These are phyloP conservation scores for Capsicum rhomboideum DNA, from an alignment of 257 asterid genomes.

Conservation along the genomic window DNA sequence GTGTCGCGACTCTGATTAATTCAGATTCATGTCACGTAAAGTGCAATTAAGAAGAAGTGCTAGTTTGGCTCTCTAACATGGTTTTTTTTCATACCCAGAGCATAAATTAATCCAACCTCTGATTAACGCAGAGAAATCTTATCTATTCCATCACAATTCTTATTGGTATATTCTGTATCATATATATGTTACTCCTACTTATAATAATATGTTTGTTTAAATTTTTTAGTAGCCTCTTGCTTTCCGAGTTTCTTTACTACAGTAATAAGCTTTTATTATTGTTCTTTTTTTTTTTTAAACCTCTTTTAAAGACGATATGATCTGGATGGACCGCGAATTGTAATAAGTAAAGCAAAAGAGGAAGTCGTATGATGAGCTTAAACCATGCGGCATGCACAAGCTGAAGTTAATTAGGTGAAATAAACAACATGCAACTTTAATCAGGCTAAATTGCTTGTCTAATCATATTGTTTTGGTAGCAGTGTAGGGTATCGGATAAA, in stretches of 20 bases:
- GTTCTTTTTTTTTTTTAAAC: too few relatives aligned
- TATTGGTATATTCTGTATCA: background rate
- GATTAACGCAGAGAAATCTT: too few relatives aligned
- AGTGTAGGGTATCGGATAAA: background rate
- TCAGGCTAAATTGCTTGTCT: background rate
- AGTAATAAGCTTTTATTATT: background rate
- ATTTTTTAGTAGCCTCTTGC: background rate
- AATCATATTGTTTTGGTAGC: background rate
- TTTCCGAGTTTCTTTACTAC: background rate
- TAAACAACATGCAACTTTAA: background rate
- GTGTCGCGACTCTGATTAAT: too few relatives aligned
- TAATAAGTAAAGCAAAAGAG: background rate
- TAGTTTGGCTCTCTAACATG: rapidly evolving
- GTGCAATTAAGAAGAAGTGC: background rate
- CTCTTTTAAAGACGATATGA: too few relatives aligned
- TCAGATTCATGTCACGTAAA: background rate
- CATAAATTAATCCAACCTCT: too few relatives aligned
- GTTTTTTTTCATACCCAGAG: background rate
- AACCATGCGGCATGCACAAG: background rate
- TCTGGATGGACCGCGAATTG: too few relatives aligned
- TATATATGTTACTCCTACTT: background rate
- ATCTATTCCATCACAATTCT: too few relatives aligned
- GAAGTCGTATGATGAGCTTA: background rate
- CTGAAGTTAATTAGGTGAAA: background rate
- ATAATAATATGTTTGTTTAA: background rate